phyloP scores from a whole-genome alignment of 106 monocot genomes.

The Amphibolis antarctica region DNA sequence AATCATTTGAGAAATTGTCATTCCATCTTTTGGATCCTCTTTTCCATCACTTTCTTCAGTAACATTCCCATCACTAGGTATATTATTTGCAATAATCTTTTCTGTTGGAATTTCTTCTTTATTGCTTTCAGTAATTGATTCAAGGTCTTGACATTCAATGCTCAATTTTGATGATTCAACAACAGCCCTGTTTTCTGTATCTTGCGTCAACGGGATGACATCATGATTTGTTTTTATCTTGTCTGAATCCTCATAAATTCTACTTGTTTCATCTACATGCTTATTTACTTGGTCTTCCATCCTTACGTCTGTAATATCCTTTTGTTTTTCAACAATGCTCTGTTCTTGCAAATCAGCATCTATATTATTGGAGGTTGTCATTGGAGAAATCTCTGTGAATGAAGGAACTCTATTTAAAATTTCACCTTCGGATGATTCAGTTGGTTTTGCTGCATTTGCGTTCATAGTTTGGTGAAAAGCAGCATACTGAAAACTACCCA shows the following conservation, averaged over 20 bases:
- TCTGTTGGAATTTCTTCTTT: background rate
- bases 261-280: background rate
- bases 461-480: background rate
- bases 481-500: background rate
- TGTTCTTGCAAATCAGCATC: background rate
- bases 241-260: background rate
- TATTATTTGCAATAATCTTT: background rate
- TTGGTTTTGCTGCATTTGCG: background rate
- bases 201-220: background rate
- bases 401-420: background rate
- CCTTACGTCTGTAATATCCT: background rate
- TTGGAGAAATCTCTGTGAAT: background rate
- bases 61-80: background rate
- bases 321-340: background rate
- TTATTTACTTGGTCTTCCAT: background rate
- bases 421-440: background rate
- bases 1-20: background rate
- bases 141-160: background rate
- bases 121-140: background rate
- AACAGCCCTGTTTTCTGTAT: background rate
- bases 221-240: constrained; percentile 1
- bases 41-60: background rate
- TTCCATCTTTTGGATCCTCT: background rate
- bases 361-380: background rate
- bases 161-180: background rate